Conservation (phyloP, 805 yeast species). For the Pichia scutulata region DNA sequence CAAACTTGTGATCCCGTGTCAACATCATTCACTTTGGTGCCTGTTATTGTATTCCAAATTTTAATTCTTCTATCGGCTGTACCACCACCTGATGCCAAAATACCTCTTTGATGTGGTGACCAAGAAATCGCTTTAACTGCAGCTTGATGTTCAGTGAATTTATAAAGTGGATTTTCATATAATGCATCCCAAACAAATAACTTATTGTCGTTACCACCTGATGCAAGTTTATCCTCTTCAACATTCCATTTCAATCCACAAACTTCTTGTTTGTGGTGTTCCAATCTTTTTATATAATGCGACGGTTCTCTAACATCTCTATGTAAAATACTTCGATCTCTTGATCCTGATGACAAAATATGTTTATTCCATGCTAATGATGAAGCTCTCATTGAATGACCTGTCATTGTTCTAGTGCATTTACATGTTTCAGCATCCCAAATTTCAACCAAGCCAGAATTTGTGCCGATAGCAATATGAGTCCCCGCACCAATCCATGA, state of each 20-base stretch:
- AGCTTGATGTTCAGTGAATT: slow-evolving; percentile 77
- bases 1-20: slow-evolving; percentile 97
- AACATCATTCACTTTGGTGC: slow-evolving; percentile 64
- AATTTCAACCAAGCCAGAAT: slow-evolving; percentile 79
- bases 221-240: slow-evolving; percentile 84
- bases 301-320: slow-evolving; percentile 86
- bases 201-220: slow-evolving; percentile 92
- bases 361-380: slow-evolving; percentile 94
- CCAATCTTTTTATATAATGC: slow-evolving; percentile 66
- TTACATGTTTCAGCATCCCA: slow-evolving; percentile 85
- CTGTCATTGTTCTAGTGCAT: slow-evolving; percentile 86
- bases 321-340: slow-evolving; percentile 79
- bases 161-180: slow-evolving; percentile 58
- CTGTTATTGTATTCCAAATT: slow-evolving; percentile 86
- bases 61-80: slow-evolving; percentile 87
- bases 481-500: slow-evolving; percentile 95
- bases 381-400: slow-evolving; percentile 78
- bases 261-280: slow-evolving; percentile 81
- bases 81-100: slow-evolving; percentile 94
- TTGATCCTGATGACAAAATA: slow-evolving; percentile 75
- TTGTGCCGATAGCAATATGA: slow-evolving; percentile 89
- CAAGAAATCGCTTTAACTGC: slow-evolving; percentile 96
- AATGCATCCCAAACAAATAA: slow-evolving; percentile 84
- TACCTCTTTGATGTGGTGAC: slow-evolving; percentile 95
- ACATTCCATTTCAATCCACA: slow-evolving; percentile 94